Percentiles rank a stretch among this genome's conserved stretches.
These are phyloP conservation scores for Salix dunnii DNA, from an alignment of 345 rosid species.

Conservation along the genomic window DNA sequence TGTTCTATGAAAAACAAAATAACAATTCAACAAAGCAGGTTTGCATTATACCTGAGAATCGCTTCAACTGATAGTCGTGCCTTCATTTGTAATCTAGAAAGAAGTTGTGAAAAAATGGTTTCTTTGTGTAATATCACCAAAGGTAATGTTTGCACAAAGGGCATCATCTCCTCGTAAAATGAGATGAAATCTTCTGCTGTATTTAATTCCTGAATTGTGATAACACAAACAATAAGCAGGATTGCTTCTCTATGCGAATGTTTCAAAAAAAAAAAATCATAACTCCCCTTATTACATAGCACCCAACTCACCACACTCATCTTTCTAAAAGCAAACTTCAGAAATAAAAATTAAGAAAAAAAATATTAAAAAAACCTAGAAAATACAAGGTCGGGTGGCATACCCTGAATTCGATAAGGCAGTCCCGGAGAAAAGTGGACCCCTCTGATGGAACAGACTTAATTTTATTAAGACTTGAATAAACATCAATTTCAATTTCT, in stretches of 20 bases:
- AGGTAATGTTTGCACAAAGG: constrained; percentile 64
- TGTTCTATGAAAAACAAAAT: background rate
- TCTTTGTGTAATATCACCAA: constrained; percentile 66
- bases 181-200: constrained; percentile 89
- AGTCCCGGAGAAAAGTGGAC: constrained; percentile 69
- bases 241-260: background rate
- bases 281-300: background rate
- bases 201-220: constrained; percentile 64
- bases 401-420: constrained; percentile 93
- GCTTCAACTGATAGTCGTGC: constrained; percentile 91
- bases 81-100: constrained; percentile 66
- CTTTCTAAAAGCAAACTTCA: background rate
- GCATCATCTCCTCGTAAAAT: constrained; percentile 66
- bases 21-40: background rate
- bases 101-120: constrained; percentile 55
- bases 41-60: constrained; percentile 56
- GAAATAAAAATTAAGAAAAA: background rate
- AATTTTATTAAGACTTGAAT: constrained; percentile 55
- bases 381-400: constrained; percentile 4
- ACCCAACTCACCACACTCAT: too few species aligned
- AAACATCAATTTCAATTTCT: constrained; percentile 73
- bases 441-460: constrained; percentile 78
- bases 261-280: background rate
- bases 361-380: background rate
- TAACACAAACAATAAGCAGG: background rate